Evolutionary conservation across 1,284 basidiomycete species (phyloP), one percentile per base, ranked within the genome.

Genomic region (Cryptococcus depauperatus): DNA sequence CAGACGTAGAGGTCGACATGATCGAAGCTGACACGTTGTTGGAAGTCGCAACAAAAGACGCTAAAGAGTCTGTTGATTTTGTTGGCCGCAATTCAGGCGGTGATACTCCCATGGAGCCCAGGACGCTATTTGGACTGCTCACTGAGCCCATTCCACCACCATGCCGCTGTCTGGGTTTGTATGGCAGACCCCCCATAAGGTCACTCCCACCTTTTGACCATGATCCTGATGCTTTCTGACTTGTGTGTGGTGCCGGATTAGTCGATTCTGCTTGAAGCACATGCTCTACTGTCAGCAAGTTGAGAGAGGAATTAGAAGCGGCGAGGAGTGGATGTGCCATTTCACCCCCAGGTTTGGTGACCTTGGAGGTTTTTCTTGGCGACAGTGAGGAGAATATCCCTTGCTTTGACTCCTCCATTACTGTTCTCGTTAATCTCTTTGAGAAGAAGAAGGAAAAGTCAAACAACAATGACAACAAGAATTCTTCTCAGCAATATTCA

Each of bases 261-360:
- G 19, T 23, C 18, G 50, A 22, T 16, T 44, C 35, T n/a, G 35
- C 14, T 16, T 35, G 29, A 16, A 26, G 14, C 3, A 37, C 29
- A n/a, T n/a, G n/a, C 21, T 35, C 41, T 16, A 46, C 21, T 4
- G 48, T 34, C 3, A 50, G 37, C 13, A 56, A 48, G 30, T 56
- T 59, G 29, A 59, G 35, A 5, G 59, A 57, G 4, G 62, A 64
- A 10, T 57, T 56, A 19, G 64, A 60, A 0, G 66, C 62, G 13
- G 60, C 66, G 13, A 68, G 54, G 2, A 68, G 55, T 4, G 66
- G 66, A 47, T 68, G 66, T 3, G 64, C 53, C 18, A 68, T 55
- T 21, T 58, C 46, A 30, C 62, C 64, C 13, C 25, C 43, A 16
- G 46, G 10, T 2, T 48, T 29, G 42, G 50, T 54, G 10, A 49